phyloP scores from a whole-genome alignment of 345 rosid species.

The Theobroma cacao region DNA sequence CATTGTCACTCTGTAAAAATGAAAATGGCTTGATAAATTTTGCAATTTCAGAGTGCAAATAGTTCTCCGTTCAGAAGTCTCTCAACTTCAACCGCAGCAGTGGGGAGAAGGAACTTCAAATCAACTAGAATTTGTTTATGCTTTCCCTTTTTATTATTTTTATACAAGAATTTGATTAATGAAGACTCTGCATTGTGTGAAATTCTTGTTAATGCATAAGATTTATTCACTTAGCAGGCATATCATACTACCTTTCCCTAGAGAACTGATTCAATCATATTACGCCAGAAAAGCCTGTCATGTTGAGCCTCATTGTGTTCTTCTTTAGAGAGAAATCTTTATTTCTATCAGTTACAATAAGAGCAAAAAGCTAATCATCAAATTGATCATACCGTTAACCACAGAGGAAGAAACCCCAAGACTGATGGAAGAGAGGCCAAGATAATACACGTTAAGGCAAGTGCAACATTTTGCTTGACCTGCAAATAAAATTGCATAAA shows the following conservation, averaged over 20 bases:
- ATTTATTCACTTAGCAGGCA: not conserved
- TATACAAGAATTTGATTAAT: not conserved
- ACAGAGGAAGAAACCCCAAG: constrained; percentile 81
- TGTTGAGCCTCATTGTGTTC: too few species aligned
- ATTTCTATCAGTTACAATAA: not conserved
- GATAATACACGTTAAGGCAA: constrained; percentile 68
- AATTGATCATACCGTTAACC: constrained; percentile 72
- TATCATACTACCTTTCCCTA: not conserved
- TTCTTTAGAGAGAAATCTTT: not conserved
- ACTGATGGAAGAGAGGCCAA: constrained; percentile 87
- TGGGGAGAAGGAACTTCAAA: too few species aligned
- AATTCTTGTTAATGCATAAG: too few species aligned
- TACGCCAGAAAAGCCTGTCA: too few species aligned
- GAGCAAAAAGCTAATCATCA: not conserved
- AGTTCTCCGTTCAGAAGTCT: not conserved
- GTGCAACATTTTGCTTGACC: constrained; percentile 93
- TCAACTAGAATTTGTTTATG: too few species aligned
- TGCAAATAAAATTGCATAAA: constrained; percentile 29
- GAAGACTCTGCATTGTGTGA: not conserved
- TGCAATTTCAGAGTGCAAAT: not conserved
- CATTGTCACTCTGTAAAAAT: not conserved
- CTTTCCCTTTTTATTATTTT: too few species aligned
- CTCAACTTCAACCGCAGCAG: not conserved
- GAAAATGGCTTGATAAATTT: not conserved
- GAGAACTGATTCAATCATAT: not conserved